Percentiles rank a stretch among this genome's conserved stretches.
Conservation (phyloP, 495 filamentous ascomycete species). For the Neurospora sp. region DNA sequence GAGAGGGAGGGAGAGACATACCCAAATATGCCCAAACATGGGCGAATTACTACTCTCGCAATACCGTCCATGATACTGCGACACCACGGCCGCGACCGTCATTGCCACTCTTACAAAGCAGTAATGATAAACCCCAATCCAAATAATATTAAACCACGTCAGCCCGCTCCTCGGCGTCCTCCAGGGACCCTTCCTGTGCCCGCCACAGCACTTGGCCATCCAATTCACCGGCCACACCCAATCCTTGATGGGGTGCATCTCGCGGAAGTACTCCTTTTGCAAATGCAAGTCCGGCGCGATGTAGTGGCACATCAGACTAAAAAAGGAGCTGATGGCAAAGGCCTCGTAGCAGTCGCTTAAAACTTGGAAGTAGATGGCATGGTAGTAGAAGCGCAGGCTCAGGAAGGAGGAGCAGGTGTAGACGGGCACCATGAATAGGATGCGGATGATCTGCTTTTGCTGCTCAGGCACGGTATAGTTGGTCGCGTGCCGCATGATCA, state of each 20-base stretch:
- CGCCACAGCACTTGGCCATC: slow-evolving; percentile 59
- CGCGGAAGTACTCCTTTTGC: slow-evolving; percentile 82
- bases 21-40: slow-evolving; percentile 76
- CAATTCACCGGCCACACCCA: slow-evolving; percentile 72
- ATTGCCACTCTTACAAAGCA: slow-evolving; percentile 79
- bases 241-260: slow-evolving; percentile 46
- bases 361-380: slow-evolving; percentile 75
- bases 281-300: slow-evolving; percentile 68
- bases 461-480: slow-evolving; percentile 78
- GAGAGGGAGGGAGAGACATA: slow-evolving; percentile 25
- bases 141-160: slow-evolving; percentile 93
- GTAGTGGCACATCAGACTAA: slow-evolving; percentile 79
- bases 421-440: slow-evolving; percentile 83
- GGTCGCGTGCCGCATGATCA: slow-evolving; percentile 68
- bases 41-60: slow-evolving; percentile 72
- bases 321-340: slow-evolving; percentile 85
- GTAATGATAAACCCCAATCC: slow-evolving; percentile 82
- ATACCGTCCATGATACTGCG: slow-evolving; percentile 58
- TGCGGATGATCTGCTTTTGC: slow-evolving; percentile 87
- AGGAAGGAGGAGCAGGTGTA: slow-evolving; percentile 75
- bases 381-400: slow-evolving; percentile 64
- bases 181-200: slow-evolving; percentile 50
- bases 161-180: slow-evolving; percentile 70
- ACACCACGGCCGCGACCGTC: slow-evolving; percentile 68
- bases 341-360: slow-evolving; percentile 84